These are phyloP conservation scores for Saccharum officinarum DNA, from an alignment of 176 grass and related monocot genomes.

Conservation along the genomic window DNA sequence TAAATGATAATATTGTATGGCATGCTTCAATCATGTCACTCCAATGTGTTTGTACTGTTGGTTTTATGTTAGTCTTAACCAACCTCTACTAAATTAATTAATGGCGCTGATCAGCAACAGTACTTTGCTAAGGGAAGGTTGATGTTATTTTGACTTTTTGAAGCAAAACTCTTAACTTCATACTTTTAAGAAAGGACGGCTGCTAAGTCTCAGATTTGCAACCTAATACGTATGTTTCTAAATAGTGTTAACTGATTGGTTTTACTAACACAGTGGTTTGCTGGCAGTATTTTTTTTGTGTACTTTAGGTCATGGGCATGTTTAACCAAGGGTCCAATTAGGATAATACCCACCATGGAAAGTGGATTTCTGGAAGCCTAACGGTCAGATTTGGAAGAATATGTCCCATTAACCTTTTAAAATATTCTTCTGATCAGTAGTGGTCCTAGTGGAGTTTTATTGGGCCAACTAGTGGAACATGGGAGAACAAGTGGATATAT, in stretches of 20 bases:
- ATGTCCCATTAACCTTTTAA: neutral
- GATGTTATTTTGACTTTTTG: neutral
- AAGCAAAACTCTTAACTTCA: slow-evolving; percentile 2
- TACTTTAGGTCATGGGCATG: neutral
- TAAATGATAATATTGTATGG: neutral
- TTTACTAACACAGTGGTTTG: neutral
- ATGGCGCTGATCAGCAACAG: neutral
- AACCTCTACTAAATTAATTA: too few species aligned
- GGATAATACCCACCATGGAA: neutral
- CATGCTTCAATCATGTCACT: neutral
- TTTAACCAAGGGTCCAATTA: slow-evolving; percentile 6
- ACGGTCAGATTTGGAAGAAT: neutral
- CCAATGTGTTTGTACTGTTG: neutral
- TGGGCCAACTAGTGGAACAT: neutral
- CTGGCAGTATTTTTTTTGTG: neutral
- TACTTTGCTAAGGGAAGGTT: neutral
- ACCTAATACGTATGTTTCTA: neutral
- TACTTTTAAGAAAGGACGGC: neutral
- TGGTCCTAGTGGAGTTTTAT: neutral
- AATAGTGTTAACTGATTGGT: neutral
- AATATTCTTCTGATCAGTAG: slow-evolving; percentile 14
- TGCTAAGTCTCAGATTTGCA: neutral
- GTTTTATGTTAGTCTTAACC: neutral
- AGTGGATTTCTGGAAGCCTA: slow-evolving; percentile 26
- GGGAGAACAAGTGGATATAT: neutral